A percentile compares a stretch with the other conserved stretches of the same genome.
phyloP scores from a whole-genome alignment of 169 alveolate species.

The Plasmodium malariae region DNA sequence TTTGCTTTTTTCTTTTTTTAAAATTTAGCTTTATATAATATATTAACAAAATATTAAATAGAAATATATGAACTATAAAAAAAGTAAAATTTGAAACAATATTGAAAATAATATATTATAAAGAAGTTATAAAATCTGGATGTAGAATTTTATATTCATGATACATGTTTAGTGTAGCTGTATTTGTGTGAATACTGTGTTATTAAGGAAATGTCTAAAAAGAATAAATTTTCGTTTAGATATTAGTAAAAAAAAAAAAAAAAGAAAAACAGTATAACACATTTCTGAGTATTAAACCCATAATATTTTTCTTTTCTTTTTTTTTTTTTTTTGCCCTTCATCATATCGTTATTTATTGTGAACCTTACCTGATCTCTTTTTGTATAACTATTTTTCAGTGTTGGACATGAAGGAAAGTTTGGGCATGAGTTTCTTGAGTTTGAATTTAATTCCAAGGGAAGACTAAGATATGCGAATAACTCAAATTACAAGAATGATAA shows the following conservation, averaged over 20 bases:
- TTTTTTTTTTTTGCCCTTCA: conserved; percentile 33
- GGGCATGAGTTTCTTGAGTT: conserved; percentile 99
- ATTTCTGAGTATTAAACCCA: neutral
- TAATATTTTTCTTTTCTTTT: neutral
- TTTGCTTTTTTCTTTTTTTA: no score
- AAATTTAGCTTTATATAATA: no score
- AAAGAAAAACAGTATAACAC: neutral
- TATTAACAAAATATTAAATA: no score
- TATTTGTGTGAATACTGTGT: neutral
- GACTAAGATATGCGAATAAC: conserved; percentile 97
- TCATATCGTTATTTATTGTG: conserved; percentile 6
- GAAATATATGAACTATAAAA: no score
- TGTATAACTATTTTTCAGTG: conserved; percentile 73
- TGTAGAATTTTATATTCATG: no score
- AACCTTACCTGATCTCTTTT: neutral
- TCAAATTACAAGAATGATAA: conserved; percentile 95
- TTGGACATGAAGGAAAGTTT: conserved; percentile 90
- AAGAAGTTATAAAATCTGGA: no score
- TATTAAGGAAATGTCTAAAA: conserved; percentile 44
- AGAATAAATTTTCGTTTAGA: conserved; percentile 71
- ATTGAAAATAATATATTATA: no score
- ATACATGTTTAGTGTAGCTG: no score
- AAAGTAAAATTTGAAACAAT: no score
- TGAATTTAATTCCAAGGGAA: conserved; percentile 95
- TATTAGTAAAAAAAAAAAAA: conserved; percentile 51